A percentile compares a stretch with the other conserved stretches of the same genome.
phyloP scores from a whole-genome alignment of 2,329 filamentous ascomycete species.

The Myriosclerotinia curreyana region DNA sequence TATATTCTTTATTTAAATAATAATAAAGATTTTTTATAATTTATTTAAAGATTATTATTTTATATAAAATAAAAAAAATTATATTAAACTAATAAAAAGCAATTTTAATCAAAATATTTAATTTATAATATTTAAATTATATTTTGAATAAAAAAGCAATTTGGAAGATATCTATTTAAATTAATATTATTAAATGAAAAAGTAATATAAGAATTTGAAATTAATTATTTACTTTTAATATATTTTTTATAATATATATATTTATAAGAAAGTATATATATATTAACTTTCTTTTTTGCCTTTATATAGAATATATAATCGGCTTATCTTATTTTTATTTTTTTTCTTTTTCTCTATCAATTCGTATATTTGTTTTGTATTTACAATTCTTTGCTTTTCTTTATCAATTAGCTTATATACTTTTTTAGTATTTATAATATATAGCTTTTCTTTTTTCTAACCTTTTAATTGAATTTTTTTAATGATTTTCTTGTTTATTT shows the following conservation, averaged over 20 bases:
- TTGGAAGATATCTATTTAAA: conserved; percentile 27
- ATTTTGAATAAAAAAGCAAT: conserved; percentile 27
- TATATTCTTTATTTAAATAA: conserved; percentile 31
- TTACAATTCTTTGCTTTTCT: conserved; percentile 8
- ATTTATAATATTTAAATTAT: conserved; percentile 29
- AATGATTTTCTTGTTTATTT: neutral
- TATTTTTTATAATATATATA: conserved; percentile 30
- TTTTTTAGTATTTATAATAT: conserved; percentile 4
- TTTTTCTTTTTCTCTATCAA: conserved; percentile 18
- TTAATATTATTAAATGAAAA: conserved; percentile 3
- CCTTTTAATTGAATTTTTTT: conserved; percentile 6
- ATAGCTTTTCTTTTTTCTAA: conserved; percentile 7
- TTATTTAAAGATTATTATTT: conserved; percentile 33
- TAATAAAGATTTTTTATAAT: conserved; percentile 35
- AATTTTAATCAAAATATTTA: conserved; percentile 3
- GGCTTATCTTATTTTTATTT: conserved; percentile 12
- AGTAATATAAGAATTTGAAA: neutral
- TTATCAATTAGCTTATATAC: conserved; percentile 1
- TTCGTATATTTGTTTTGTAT: conserved; percentile 13
- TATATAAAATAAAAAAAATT: conserved; percentile 28
- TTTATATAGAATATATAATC: conserved; percentile 32
- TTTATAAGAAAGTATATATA: conserved; percentile 27
- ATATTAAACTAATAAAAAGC: conserved; percentile 19
- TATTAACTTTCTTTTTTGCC: conserved; percentile 21
- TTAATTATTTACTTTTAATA: conserved; percentile 24